phyloP scores from a whole-genome alignment of 2,329 filamentous ascomycete genomes.

The Diaporthe humulicola region DNA sequence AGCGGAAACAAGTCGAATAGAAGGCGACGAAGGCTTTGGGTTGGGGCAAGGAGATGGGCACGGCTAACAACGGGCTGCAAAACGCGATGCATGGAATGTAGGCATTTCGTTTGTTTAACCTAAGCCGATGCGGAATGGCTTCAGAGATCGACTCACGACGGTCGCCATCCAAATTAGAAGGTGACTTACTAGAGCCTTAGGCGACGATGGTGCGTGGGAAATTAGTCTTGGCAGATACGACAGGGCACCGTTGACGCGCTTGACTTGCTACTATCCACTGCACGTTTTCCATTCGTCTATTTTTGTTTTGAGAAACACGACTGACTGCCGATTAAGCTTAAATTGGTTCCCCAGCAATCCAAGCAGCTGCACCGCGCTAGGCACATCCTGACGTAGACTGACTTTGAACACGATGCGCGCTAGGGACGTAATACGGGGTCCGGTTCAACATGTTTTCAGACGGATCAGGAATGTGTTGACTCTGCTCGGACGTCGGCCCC shows the following conservation, averaged over 20 bases:
- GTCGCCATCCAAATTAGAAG: background rate
- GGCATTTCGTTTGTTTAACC: background rate
- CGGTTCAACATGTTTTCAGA: background rate
- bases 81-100: background rate
- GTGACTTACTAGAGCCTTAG: background rate
- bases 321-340: background rate
- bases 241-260: no score
- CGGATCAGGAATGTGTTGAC: background rate
- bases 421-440: background rate
- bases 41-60: background rate
- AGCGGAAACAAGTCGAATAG: background rate
- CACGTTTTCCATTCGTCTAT: background rate
- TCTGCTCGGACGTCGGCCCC: constrained; percentile 18
- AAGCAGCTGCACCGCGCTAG: background rate
- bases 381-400: background rate
- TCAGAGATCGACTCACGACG: no score
- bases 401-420: background rate
- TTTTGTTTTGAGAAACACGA: background rate
- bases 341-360: background rate
- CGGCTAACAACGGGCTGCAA: background rate
- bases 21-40: background rate
- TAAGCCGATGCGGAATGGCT: background rate
- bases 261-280: background rate
- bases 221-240: background rate
- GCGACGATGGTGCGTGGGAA: background rate